Evolutionary conservation across 176 grass and related monocot species (phyloP).

Genomic region (Zea luxurians): DNA sequence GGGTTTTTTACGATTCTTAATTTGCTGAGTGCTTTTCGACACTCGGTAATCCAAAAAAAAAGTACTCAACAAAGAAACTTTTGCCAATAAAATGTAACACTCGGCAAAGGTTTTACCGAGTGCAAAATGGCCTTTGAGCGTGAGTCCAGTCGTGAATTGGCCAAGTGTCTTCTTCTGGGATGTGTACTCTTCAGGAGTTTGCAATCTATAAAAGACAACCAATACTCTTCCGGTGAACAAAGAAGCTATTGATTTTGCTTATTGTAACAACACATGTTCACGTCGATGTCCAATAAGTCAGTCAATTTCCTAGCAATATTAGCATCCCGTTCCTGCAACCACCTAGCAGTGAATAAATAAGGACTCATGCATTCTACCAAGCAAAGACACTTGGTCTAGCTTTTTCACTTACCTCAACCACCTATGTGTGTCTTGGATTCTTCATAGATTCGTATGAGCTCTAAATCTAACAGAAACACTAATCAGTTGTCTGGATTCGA

Average conservation of each 20-base stretch:
- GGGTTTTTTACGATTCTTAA: too few relatives aligned
- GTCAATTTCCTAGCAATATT: slow-evolving; percentile 41
- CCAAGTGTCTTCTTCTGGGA: slow-evolving; percentile 2
- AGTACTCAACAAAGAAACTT: too few relatives aligned
- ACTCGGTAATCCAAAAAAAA: too few relatives aligned
- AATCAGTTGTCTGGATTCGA: too few relatives aligned
- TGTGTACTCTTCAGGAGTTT: slow-evolving; percentile 14
- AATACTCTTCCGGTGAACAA: slow-evolving; percentile 27
- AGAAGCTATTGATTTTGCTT: slow-evolving; percentile 51
- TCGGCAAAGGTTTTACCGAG: too few relatives aligned
- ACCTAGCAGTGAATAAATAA: slow-evolving; percentile 2
- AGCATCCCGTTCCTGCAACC: slow-evolving; percentile 46
- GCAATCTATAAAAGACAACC: slow-evolving; percentile 19
- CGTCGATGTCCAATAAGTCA: slow-evolving; percentile 58
- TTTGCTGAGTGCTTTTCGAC: too few relatives aligned
- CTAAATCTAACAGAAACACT: too few relatives aligned
- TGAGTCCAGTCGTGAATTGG: too few relatives aligned
- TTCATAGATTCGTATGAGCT: too few relatives aligned
- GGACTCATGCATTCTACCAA: neutral
- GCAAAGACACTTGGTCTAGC: neutral
- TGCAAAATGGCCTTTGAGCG: too few relatives aligned
- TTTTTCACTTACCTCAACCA: slow-evolving; percentile 45
- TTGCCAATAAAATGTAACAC: too few relatives aligned
- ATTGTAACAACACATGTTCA: slow-evolving; percentile 64
- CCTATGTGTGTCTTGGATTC: too few relatives aligned